Base-by-base conservation (phyloP, 2,329 filamentous ascomycete species). In the Scytalidium sp. region DNA sequence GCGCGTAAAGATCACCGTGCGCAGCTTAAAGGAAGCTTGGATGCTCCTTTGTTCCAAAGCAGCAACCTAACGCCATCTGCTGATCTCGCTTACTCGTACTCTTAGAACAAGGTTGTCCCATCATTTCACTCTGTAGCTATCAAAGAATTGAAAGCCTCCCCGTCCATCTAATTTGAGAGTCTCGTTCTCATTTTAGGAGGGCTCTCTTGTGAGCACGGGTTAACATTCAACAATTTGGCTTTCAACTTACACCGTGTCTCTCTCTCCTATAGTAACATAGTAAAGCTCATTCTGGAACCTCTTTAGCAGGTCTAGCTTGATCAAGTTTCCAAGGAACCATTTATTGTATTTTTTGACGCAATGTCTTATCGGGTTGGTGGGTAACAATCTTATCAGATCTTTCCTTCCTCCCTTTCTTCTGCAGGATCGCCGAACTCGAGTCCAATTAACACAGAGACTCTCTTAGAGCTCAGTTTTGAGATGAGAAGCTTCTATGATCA, bases 381-480 rank as follows among this genome's bases (percentile, higher is more conserved):
- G 64, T 61, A 15, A 4, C 15, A 36, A n/a, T 36, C 17, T 36
- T 4, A 36, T 27, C 25, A 7, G 25, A 36, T 15, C 15, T 36
- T n/a, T 19, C 27, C 19, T 43, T 44, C 55, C 44, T 40, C 48
- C 52, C 47, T 41, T 11, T 3, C 49, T 52, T 55, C 43, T 55
- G 76, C 56, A 71, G 75, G 50, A 64, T 78, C 52, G 74, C 75
- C 77, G 66, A 59, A 72, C 65, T 45, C 21, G 39, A 41, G 23
- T 27, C 43, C 39, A 10, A 15, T 20, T 2, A 9, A 21, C 39
- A 22, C 13, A 19, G 23, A 23, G n/a, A n/a, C n/a, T n/a, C n/a
- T 51, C 43, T 46, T 45, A 15, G 2, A 43, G 19, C 27, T 41
- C 44, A 13, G 41, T 13, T 7, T n/a, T 20, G 25, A 43, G 41